Conservation (phyloP, 768 basidiomycete species). For the Collybiopsis confluens region DNA sequence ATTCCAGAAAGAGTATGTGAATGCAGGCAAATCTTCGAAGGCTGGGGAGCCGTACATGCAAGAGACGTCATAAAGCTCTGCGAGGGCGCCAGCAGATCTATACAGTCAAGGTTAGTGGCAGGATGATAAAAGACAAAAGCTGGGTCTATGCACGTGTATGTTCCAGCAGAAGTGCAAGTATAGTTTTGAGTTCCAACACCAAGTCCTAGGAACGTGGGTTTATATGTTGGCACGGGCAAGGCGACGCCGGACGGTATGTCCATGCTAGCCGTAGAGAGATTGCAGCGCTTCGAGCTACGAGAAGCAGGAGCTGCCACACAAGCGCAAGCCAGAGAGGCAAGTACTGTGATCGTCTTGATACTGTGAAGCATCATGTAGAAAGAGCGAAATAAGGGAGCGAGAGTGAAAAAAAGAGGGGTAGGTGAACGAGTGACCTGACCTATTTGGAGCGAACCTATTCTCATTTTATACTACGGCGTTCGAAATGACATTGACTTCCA, state of each 20-base stretch:
- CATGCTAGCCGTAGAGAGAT: slow-evolving; percentile 20
- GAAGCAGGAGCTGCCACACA: not conserved
- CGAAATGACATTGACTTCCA: too few species aligned
- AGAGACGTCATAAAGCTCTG: too few species aligned
- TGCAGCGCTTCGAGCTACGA: not conserved
- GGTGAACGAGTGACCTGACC: too few species aligned
- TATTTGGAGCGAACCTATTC: too few species aligned
- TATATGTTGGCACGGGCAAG: slow-evolving; percentile 30
- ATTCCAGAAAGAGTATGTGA: not conserved
- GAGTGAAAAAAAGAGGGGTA: too few species aligned
- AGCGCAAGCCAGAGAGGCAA: not conserved
- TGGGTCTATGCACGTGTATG: slow-evolving; percentile 36
- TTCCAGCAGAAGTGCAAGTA: slow-evolving; percentile 40
- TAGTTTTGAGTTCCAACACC: slow-evolving; percentile 53
- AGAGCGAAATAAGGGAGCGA: too few species aligned
- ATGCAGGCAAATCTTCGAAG: not conserved
- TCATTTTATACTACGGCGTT: too few species aligned
- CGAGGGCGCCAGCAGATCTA: too few species aligned
- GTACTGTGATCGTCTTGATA: not conserved
- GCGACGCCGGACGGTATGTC: slow-evolving; percentile 19
- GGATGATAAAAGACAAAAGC: not conserved
- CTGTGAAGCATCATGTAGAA: not conserved
- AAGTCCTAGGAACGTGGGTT: slow-evolving; percentile 37
- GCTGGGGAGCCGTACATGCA: not conserved
- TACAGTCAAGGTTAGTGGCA: too few species aligned